Conservation (phyloP, 140 eudicot species). For the Anethum foeniculum region DNA sequence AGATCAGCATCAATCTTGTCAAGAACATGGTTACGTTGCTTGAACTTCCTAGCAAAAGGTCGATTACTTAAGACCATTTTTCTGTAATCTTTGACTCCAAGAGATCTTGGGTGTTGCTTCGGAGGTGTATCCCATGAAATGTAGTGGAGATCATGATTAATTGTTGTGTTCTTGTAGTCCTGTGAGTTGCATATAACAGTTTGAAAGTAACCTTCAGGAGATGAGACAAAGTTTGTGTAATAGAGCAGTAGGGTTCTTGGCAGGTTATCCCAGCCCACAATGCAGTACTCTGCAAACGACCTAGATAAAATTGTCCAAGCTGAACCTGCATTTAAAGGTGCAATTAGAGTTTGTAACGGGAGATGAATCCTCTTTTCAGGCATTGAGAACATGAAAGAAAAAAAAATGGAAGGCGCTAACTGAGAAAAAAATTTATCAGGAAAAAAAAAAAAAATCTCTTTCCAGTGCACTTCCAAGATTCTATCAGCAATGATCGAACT, state of each 20-base stretch:
- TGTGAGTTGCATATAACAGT: slow-evolving; percentile 81
- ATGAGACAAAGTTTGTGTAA: slow-evolving; percentile 91
- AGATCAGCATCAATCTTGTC: slow-evolving; percentile 68
- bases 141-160: slow-evolving; percentile 91
- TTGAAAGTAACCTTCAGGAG: slow-evolving; percentile 95
- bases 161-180: slow-evolving; percentile 63
- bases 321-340: slow-evolving; percentile 49
- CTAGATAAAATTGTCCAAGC: slow-evolving; percentile 91
- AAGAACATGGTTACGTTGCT: slow-evolving; percentile 61
- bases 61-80: slow-evolving; percentile 72
- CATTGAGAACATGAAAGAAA: neutral
- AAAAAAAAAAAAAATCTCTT: neutral
- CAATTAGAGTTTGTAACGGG: neutral
- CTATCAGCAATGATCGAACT: neutral
- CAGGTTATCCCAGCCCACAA: slow-evolving; percentile 81
- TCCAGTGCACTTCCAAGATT: neutral
- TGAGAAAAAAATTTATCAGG: neutral
- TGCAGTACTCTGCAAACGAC: slow-evolving; percentile 82
- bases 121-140: slow-evolving; percentile 94
- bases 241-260: slow-evolving; percentile 90
- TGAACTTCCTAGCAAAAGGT: slow-evolving; percentile 95
- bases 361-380: neutral
- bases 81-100: slow-evolving; percentile 64
- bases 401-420: neutral
- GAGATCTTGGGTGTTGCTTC: slow-evolving; percentile 80